Conservation (phyloP, 192 early-diverging fungal genomes). For the Backusella liffmaniae region DNA sequence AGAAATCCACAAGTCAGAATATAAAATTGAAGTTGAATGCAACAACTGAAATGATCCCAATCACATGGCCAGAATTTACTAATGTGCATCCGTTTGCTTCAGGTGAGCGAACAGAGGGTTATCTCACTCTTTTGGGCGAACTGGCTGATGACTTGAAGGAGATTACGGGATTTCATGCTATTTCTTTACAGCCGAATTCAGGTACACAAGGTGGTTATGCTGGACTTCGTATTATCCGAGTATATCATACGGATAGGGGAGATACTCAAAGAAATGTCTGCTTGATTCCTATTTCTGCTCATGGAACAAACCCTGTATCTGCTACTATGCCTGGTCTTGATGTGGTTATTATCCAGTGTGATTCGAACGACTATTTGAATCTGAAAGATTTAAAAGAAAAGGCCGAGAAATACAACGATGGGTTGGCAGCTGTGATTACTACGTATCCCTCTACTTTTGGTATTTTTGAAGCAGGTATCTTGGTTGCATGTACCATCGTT, state of each 20-base stretch:
- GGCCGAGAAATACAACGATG: constrained; percentile 83
- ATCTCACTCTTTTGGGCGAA: constrained; percentile 84
- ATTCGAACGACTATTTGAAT: constrained; percentile 89
- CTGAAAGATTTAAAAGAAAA: constrained; percentile 85
- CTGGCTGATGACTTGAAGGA: constrained; percentile 84
- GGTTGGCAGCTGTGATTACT: constrained; percentile 95
- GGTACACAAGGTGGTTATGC: constrained; percentile 99
- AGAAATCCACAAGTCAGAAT: constrained; percentile 68
- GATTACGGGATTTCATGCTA: constrained; percentile 92
- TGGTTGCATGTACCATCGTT: constrained; percentile 86
- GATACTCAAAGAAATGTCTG: constrained; percentile 87
- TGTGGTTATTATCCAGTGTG: constrained; percentile 92
- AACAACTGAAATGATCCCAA: constrained; percentile 98
- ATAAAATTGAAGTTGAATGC: constrained; percentile 94
- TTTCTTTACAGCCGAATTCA: constrained; percentile 97
- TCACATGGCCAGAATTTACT: constrained; percentile 97
- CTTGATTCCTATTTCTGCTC: constrained; percentile 97
- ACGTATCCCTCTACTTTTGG: constrained; percentile 99
- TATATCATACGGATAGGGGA: constrained; percentile 84
- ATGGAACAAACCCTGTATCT: constrained; percentile 98
- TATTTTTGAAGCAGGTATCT: constrained; percentile 91
- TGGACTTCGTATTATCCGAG: constrained; percentile 90
- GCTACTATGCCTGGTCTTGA: constrained; percentile 96
- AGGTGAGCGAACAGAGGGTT: constrained; percentile 87
- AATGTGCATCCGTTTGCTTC: constrained; percentile 97